Conservation (phyloP, 192 early-diverging fungal genomes). For the Entrophospora sp. region DNA sequence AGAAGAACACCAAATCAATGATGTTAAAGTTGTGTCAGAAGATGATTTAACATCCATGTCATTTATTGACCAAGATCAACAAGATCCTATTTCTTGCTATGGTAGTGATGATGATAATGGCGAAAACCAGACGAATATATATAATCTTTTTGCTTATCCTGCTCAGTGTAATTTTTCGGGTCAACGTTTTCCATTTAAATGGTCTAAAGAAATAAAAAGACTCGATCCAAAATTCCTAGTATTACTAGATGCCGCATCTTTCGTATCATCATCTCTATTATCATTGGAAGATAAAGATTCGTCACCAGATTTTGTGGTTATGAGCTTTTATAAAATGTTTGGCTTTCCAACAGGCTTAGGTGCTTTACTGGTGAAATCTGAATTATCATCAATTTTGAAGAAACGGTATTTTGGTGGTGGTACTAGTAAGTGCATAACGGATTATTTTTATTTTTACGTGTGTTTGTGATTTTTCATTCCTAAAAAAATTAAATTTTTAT, state of each 20-base stretch:
- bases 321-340: constrained; percentile 88
- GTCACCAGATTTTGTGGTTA: constrained; percentile 56
- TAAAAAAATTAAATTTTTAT: no score
- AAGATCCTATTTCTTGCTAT: background rate
- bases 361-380: constrained; percentile 57
- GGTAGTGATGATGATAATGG: no score
- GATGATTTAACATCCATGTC: constrained; percentile 19
- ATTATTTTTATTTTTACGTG: background rate
- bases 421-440: constrained; percentile 31
- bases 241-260: constrained; percentile 73
- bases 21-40: constrained; percentile 17
- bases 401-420: constrained; percentile 78
- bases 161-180: constrained; percentile 85
- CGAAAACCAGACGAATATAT: background rate
- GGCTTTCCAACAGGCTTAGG: constrained; percentile 80
- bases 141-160: constrained; percentile 64
- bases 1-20: constrained; percentile 22
- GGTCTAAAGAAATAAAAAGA: constrained; percentile 37
- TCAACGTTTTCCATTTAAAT: constrained; percentile 54
- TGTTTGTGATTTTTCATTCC: no score
- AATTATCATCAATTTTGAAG: constrained; percentile 31
- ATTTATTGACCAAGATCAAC: background rate
- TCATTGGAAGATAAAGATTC: constrained; percentile 37
- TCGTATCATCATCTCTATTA: constrained; percentile 50
- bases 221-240: constrained; percentile 32